Evolutionary conservation across 164 flowering plant species (phyloP), one percentile per base, ranked within the genome.

Genomic region (Nymphaea colorata): DNA sequence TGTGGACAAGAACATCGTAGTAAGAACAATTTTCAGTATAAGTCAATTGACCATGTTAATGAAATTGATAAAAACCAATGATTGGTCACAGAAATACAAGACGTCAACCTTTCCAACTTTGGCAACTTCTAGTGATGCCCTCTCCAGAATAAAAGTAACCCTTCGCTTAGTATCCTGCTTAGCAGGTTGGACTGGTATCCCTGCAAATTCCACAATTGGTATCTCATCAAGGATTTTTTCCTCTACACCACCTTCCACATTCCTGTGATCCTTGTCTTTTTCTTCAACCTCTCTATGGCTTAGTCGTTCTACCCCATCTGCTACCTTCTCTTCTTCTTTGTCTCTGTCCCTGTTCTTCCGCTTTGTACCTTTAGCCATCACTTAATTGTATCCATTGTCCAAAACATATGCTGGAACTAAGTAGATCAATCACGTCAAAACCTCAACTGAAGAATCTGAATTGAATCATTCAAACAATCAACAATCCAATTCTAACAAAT

Each of bases 81-180:
- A 14, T 4, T 6, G 12, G 55, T 47, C 55, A 47, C 55, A 47
- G 12, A 47, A 47, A 14, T 14, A 47, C 12, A 47, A 2, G 55
- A 47, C 14, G 11, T 41, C 15, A 53, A 87, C 94, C 90, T 90
- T 93, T 60, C 98, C 98, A 75, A 93, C 92, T 84, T 93, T 90
- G 0, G 84, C 98, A 62, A 90, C 86, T 79, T 90, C 96, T 66
- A 93, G 55, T 61, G 93, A 87, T 66, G 96, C 98, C 69, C 75
- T 87, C 72, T 93, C 96, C 41, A 93, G 91, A 73, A 93, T 74
- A 65, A 93, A 90, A 42, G 84, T 77, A 17, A 84, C 85, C 2
- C 88, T 87, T 42, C 77, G 57, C 62, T 82, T 82, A 14, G 75
- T 68, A 2, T 68, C 70, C 61, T 72, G 51, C 4, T 74, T 70